Percentiles rank a stretch among this genome's conserved stretches.
phyloP scores from a whole-genome alignment of 768 basidiomycete genomes.

The Fibroporia radiculosa region DNA sequence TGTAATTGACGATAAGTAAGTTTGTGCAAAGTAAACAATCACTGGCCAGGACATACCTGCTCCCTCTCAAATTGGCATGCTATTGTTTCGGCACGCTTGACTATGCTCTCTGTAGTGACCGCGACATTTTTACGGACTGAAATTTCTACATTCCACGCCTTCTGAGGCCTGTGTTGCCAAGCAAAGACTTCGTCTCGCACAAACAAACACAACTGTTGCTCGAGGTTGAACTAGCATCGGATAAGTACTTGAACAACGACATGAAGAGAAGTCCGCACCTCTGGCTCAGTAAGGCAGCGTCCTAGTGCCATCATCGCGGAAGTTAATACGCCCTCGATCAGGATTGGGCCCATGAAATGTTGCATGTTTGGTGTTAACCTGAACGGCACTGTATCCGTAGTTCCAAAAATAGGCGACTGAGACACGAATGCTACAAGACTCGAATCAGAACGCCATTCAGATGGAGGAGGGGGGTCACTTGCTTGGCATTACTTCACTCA shows the following conservation, averaged over 20 bases:
- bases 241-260: background rate
- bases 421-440: slow-evolving; percentile 21
- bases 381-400: slow-evolving; percentile 90
- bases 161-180: slow-evolving; percentile 52
- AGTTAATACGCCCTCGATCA: slow-evolving; percentile 84
- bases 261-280: slow-evolving; percentile 40
- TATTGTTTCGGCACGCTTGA: slow-evolving; percentile 76
- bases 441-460: background rate
- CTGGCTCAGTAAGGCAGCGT: slow-evolving; percentile 83
- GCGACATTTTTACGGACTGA: slow-evolving; percentile 50
- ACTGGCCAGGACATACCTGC: slow-evolving; percentile 42
- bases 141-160: slow-evolving; percentile 49
- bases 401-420: slow-evolving; percentile 57
- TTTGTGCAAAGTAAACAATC: background rate
- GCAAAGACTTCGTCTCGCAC: slow-evolving; percentile 86
- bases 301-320: slow-evolving; percentile 88
- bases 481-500: slow-evolving; percentile 91
- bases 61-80: slow-evolving; percentile 85
- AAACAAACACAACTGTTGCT: slow-evolving; percentile 86
- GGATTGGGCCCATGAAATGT: slow-evolving; percentile 80
- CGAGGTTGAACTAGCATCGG: slow-evolving; percentile 69
- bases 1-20: background rate
- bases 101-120: slow-evolving; percentile 57
- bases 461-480: background rate
- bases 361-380: slow-evolving; percentile 96